Evolutionary conservation across 2,329 filamentous ascomycete genomes (phyloP), one percentile per base, ranked within the genome.

Genomic region (Ambrosiella cleistominuta): DNA sequence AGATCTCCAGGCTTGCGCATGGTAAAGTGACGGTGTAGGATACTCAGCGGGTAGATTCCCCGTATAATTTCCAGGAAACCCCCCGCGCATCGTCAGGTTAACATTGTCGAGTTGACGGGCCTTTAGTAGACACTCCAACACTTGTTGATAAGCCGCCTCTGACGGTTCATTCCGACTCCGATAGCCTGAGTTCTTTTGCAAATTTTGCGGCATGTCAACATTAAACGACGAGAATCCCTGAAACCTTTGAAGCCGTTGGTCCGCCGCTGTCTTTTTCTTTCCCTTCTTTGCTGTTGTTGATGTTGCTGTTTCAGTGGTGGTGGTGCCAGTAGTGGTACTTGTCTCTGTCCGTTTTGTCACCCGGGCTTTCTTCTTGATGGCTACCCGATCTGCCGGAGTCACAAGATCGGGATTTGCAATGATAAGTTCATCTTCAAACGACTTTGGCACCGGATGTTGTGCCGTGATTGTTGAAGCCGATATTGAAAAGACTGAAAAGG

Each of bases 401-500:
- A 13, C 57, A 15, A 58, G 51, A 8, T 54, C 57, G 8, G 57
- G 57, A 11, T 44, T 50, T 4, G 40, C 57, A n/a, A 47, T n/a
- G 9, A 36, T 38, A 13, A 58, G 51, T 15, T 55, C 7, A 7
- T 51, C 17, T 38, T 58, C 57, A n/a, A 50, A 35, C 13, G 44
- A 35, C 11, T 51, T 51, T 6, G 57, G 57, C 17, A 58, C 57
- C n/a, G 57, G 57, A 5, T 54, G 12, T 53, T 58, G 57, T 9
- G 59, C 39, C 19, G 45, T 56, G 35, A 54, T 55, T 35, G 40
- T 27, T 17, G 59, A 53, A n/a, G 52, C 56, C 3, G 56, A 56
- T 45, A 60, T 50, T n/a, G 59, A 56, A 51, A 60, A 60, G 12
- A 60, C 59, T 13, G 59, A 60, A 36, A 60, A 60, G 6, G 59